Conservation (phyloP, 805 yeast species). For the Spencermartinsiella europaea region DNA sequence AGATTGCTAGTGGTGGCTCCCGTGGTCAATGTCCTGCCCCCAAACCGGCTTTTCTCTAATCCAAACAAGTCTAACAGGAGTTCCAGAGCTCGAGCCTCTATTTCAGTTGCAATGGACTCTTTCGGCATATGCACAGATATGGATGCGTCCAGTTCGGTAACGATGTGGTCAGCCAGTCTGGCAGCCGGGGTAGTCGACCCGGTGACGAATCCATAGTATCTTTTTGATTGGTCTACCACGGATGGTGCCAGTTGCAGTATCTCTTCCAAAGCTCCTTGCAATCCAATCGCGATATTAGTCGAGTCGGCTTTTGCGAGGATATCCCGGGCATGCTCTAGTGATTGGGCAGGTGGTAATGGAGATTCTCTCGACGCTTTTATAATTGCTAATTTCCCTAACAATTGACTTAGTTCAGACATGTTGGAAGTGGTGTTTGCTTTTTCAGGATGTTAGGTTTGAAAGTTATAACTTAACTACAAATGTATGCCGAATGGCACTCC, state of each 20-base stretch:
- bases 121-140: constrained; percentile 11
- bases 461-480: too few relatives aligned
- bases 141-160: constrained; percentile 18
- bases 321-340: neutral
- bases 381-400: neutral
- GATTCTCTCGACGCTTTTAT: neutral
- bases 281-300: constrained; percentile 3
- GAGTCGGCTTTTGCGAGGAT: neutral
- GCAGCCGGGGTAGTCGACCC: constrained; percentile 26
- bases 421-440: too few relatives aligned
- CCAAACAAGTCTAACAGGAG: constrained; percentile 18
- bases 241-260: constrained; percentile 15
- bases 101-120: constrained; percentile 12
- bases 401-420: neutral
- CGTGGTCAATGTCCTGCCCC: constrained; percentile 20
- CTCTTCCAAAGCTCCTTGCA: neutral
- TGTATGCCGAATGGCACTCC: too few relatives aligned
- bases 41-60: constrained; percentile 10
- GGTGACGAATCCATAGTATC: constrained; percentile 24
- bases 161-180: constrained; percentile 20
- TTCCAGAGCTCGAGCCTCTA: constrained; percentile 14
- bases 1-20: constrained; percentile 26
- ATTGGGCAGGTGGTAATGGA: neutral
- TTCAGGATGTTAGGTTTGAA: too few relatives aligned
- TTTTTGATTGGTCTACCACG: constrained; percentile 15